Base-by-base conservation (phyloP, 73 alveolate genomes). In the Durusdinium trenchii region DNA sequence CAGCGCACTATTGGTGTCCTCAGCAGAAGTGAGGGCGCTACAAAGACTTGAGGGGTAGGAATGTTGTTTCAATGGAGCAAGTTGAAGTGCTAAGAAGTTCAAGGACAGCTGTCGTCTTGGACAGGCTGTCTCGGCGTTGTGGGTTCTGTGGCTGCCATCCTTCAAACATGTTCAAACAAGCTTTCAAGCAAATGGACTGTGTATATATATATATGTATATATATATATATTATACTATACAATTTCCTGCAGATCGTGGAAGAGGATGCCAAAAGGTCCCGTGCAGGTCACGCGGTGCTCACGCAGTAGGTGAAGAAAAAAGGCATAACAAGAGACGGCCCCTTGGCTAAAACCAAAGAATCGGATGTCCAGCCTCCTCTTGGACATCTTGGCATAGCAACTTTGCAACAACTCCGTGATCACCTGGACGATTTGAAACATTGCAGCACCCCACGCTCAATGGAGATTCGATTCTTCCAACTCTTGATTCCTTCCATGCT, bases 301-400 rank as follows among this genome's bases (percentile, higher is more conserved):
- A 12, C 20, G 28, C 20, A 9, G 20, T 12, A 20, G 28, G 28
- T 12, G 64, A 9, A 20, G 64, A 54, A 54, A 20, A 20, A 54
- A 54, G 9, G 28, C 64, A 9, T 54, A 20, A 9, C 28, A 9
- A 54, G 20, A 54, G 64, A 12, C 64, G 9, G 28, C 28, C 64
- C 40, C 6, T n/a, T n/a, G n/a, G n/a, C n/a, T n/a, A n/a, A n/a
- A n/a, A n/a, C n/a, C n/a, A n/a, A n/a, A n/a, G n/a, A n/a, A n/a
- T n/a, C n/a, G n/a, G n/a, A n/a, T n/a, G n/a, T n/a, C n/a, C 46
- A 32, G 78, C 98, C 98, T 91, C 46, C 60, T 76, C 89, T 69
- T 67, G 42, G 82, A 78, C 98, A 91, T 91, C 90, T n/a, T 30
- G 47, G 67, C 61, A 57, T 91, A 91, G 78, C 87, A 91, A 16